phyloP scores from a whole-genome alignment of 345 rosid species.

The Nephelium lappaceum region DNA sequence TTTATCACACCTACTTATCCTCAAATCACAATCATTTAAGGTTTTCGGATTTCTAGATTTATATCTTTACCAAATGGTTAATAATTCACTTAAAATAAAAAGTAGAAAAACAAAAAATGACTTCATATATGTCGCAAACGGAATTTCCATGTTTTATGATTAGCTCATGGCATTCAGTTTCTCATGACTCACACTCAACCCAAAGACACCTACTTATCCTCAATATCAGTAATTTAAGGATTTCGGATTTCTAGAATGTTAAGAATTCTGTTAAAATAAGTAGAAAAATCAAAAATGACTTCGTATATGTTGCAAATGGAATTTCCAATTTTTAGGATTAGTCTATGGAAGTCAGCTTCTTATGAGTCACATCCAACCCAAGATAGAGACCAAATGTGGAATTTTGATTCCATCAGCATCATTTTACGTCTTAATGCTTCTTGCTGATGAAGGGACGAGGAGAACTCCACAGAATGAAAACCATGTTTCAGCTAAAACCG shows the following conservation, averaged over 20 bases:
- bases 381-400: not conserved
- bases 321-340: not conserved
- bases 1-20: no score
- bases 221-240: no score
- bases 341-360: not conserved
- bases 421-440: conserved; percentile 1
- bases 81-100: no score
- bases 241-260: no score
- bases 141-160: not conserved
- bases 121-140: not conserved
- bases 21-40: no score
- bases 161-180: not conserved
- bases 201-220: not conserved
- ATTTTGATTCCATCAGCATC: not conserved
- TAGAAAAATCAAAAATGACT: no score
- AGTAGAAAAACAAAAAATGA: no score
- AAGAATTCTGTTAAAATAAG: no score
- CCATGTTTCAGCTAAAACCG: no score
- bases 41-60: no score
- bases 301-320: not conserved
- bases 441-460: conserved; percentile 15
- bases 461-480: not conserved
- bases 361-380: not conserved
- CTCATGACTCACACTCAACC: not conserved
- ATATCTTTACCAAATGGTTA: no score